Conservation (phyloP, 2,329 filamentous ascomycete genomes). For the Trichoderma gracile region DNA sequence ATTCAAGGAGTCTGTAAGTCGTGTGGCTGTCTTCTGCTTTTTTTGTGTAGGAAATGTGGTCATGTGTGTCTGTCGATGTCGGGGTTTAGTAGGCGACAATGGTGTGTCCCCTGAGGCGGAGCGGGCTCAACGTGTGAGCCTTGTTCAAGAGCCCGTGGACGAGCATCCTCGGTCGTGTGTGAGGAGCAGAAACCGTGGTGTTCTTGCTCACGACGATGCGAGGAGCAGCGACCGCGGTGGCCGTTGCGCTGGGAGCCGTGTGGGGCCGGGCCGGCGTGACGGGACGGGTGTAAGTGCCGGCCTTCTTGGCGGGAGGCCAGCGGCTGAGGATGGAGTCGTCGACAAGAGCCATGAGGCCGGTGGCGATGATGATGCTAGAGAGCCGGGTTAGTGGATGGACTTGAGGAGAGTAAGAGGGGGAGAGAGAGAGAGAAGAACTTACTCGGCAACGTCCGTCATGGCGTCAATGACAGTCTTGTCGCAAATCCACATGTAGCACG, state of each 20-base stretch:
- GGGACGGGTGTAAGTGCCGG: conserved; percentile 25
- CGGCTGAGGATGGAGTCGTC: conserved; percentile 86
- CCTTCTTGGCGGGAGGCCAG: conserved; percentile 58
- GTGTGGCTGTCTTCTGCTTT: neutral
- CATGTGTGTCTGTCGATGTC: conserved; percentile 16
- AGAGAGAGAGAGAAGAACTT: conserved; percentile 42
- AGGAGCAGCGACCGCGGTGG: neutral
- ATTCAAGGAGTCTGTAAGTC: neutral
- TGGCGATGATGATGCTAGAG: conserved; percentile 77
- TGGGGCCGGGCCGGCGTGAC: conserved; percentile 24
- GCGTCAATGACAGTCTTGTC: conserved; percentile 69
- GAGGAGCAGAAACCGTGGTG: conserved; percentile 3
- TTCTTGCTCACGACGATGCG: neutral
- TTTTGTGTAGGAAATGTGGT: neutral
- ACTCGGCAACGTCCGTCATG: conserved; percentile 84
- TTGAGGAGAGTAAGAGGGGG: neutral
- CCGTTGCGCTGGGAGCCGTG: neutral
- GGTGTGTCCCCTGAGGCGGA: conserved; percentile 25
- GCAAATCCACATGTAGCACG: conserved; percentile 87
- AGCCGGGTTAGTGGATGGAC: conserved; percentile 1
- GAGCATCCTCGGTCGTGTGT: conserved; percentile 17
- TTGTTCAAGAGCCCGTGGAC: conserved; percentile 42
- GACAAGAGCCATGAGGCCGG: conserved; percentile 83
- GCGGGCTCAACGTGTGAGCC: conserved; percentile 15
- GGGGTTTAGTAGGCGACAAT: conserved; percentile 24